Conservation (phyloP, 768 basidiomycete species). For the Calocybe gangraenosa region DNA sequence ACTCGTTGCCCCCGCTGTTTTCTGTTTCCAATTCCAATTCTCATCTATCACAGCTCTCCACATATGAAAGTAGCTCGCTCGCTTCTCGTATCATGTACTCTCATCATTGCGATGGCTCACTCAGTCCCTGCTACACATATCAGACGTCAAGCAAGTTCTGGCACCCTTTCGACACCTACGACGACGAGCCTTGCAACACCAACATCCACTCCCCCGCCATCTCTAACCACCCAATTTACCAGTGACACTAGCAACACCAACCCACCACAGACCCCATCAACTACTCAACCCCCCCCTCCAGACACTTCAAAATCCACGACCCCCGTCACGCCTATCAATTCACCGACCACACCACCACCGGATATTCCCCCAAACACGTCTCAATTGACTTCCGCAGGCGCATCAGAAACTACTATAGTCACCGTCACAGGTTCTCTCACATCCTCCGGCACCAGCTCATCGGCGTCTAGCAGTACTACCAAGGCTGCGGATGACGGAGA, state of each 20-base stretch:
- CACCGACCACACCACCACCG: constrained; percentile 11
- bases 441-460: constrained; percentile 17
- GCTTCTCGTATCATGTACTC: constrained; percentile 23
- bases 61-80: constrained; percentile 22
- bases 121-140: constrained; percentile 15
- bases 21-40: constrained; percentile 7
- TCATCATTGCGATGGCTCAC: constrained; percentile 19
- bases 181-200: constrained; percentile 11
- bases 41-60: constrained; percentile 1
- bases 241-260: neutral
- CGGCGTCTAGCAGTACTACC: constrained; percentile 26
- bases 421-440: constrained; percentile 22
- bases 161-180: neutral
- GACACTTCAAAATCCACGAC: constrained; percentile 5
- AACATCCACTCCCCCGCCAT: constrained; percentile 6
- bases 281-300: constrained; percentile 1
- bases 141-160: constrained; percentile 7
- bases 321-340: constrained; percentile 12
- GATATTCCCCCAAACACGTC: constrained; percentile 5
- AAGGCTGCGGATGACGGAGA: constrained; percentile 16
- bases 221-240: neutral
- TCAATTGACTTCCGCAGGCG: constrained; percentile 11
- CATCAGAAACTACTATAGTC: constrained; percentile 23
- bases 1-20: constrained; percentile 9
- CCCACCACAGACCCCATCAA: constrained; percentile 6